Evolutionary conservation across 208 protist species (phyloP).

Genomic region (Leishmania arabica): DNA sequence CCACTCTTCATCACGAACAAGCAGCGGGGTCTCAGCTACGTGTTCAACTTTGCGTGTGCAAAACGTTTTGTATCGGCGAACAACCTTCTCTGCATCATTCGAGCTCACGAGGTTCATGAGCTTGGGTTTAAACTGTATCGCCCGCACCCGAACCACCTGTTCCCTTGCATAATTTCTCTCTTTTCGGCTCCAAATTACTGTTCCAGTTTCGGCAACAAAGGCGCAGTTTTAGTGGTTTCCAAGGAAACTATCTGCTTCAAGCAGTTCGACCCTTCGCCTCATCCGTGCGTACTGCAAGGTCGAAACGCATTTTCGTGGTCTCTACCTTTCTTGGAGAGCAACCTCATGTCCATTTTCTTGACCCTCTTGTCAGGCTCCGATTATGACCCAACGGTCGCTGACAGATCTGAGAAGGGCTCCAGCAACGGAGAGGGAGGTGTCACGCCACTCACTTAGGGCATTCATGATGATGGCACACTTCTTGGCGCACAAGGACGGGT

Average conservation of each 20-base stretch:
- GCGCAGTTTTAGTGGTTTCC: conserved; percentile 81
- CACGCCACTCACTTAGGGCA: neutral
- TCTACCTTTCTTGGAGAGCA: conserved; percentile 64
- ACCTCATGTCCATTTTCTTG: conserved; percentile 45
- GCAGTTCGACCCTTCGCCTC: conserved; percentile 77
- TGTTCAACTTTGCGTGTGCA: conserved; percentile 83
- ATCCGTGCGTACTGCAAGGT: conserved; percentile 67
- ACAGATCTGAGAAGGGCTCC: conserved; percentile 21
- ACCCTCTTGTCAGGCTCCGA: conserved; percentile 25
- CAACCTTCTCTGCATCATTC: conserved; percentile 95
- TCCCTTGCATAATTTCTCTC: conserved; percentile 97
- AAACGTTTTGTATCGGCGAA: conserved; percentile 95
- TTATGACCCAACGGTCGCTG: conserved; percentile 11
- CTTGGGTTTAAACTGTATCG: conserved; percentile 95
- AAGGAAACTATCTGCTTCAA: conserved; percentile 93
- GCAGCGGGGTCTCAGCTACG: conserved; percentile 73
- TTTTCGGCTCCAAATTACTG: conserved; percentile 99
- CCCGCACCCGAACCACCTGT: conserved; percentile 83
- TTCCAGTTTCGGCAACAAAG: conserved; percentile 98
- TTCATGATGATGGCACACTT: neutral
- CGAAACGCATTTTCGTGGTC: conserved; percentile 81
- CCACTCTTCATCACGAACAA: conserved; percentile 75
- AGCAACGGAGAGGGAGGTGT: neutral
- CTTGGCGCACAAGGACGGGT: neutral
- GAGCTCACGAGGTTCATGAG: conserved; percentile 96